Base-by-base conservation (phyloP, 805 yeast genomes). In the Hyphopichia homilentoma region DNA sequence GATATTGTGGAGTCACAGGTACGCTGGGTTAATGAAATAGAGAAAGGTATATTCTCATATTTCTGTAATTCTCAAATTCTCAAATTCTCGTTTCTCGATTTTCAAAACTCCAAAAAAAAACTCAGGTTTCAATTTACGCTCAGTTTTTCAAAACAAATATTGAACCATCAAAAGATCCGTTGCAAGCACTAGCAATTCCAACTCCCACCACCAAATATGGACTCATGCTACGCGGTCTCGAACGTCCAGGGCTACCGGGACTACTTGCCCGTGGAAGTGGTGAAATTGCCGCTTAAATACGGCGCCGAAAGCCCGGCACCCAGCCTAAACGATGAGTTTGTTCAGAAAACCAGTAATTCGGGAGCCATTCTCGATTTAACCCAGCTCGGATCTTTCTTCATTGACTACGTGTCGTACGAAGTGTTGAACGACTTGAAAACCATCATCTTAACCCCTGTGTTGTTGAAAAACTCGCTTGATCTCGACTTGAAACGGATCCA, bases 401-500 rank as follows among this genome's bases (percentile, higher is more conserved):
- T 66, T 11, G 61, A 57, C 16, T 44, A 44, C 8, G 35, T 68
- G 20, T 35, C 67, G 2, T 54, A 47, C 27, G 57, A 60, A 9
- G 37, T 68, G 3, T 41, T 59, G 21, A 52, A 53, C 22, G 65
- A 62, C 33, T 40, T 47, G 31, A 52, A 38, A 27, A 52, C 65
- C 4, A 34, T 70, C 7, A 42, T 41, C 2, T 51, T 73, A 21
- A 50, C 62, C 7, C 80, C 81, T 6, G 34, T 72, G 13, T 42
- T 53, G 2, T 34, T 67, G 13, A 52, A 59, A 32, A 61, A 67
- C 27, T 40, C 60, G 8, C 40, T 66, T 16, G 57, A 57, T 6
- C 38, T 63, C 21, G 41, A 50, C 12, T 51, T 61, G 21, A 69
- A 70, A 26, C 53, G 54, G 7, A 45, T 75, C 6, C 26, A 31